Evolutionary conservation across 2,329 filamentous ascomycete genomes (phyloP).

Genomic region (Clarireedia sp.): DNA sequence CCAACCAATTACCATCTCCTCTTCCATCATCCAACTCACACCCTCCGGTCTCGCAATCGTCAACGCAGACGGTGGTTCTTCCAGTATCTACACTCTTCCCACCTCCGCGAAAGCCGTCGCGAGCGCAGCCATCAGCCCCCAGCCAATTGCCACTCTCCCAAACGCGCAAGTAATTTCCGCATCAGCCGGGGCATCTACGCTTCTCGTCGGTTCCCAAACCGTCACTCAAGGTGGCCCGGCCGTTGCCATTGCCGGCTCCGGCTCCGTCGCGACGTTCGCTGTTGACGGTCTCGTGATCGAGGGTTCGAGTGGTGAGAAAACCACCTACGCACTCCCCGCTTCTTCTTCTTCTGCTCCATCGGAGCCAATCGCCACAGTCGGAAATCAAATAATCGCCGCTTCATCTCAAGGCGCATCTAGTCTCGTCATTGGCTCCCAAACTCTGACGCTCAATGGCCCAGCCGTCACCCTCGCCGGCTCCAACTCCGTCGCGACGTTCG

Average conservation of each 20-base stretch:
- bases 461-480: conserved; percentile 12
- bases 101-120: neutral
- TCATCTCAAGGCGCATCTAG: neutral
- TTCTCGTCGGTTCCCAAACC: conserved; percentile 12
- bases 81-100: neutral
- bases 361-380: neutral
- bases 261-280: conserved; percentile 7
- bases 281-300: conserved; percentile 12
- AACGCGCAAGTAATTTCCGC: conserved; percentile 13
- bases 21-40: neutral
- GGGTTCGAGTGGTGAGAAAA: conserved; percentile 11
- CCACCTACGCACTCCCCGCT: conserved; percentile 8
- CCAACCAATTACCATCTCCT: neutral
- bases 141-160: neutral
- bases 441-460: conserved; percentile 5
- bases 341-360: neutral
- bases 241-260: conserved; percentile 11
- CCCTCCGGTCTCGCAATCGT: neutral
- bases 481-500: conserved; percentile 7
- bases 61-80: neutral
- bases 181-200: conserved; percentile 10
- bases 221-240: conserved; percentile 9
- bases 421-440: conserved; percentile 8
- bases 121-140: neutral
- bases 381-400: neutral